These are phyloP conservation scores for Nicotiana noctiflora DNA, from an alignment of 257 asterid species.

Conservation along the genomic window DNA sequence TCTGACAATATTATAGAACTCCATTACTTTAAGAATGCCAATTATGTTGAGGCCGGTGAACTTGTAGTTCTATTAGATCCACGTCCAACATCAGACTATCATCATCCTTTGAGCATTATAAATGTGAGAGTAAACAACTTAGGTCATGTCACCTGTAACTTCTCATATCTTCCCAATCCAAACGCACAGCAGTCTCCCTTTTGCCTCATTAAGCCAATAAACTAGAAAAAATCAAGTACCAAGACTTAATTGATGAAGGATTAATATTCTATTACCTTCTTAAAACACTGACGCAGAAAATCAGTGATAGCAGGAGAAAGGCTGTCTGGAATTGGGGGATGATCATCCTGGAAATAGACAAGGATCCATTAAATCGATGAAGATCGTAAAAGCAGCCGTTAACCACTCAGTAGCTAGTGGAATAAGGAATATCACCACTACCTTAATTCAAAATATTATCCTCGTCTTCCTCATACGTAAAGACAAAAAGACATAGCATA, in stretches of 20 bases:
- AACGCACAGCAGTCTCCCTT: not conserved
- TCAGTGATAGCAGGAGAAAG: conserved; percentile 45
- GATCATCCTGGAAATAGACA: conserved; percentile 32
- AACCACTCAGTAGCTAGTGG: conserved; percentile 1
- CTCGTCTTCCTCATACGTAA: conserved; percentile 6
- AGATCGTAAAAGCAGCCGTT: not conserved
- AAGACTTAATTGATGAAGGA: not conserved
- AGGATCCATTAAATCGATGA: conserved; percentile 4
- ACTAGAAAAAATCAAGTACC: not conserved
- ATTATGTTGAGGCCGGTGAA: not conserved
- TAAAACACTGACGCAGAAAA: conserved; percentile 44
- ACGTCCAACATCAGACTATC: not conserved
- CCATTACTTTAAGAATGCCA: not conserved
- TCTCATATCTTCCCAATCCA: not conserved
- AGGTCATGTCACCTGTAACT: not conserved
- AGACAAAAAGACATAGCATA: not conserved
- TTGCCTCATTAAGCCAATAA: not conserved
- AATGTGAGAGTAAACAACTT: not conserved
- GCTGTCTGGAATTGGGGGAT: conserved; percentile 50
- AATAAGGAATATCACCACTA: not conserved
- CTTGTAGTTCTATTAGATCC: not conserved
- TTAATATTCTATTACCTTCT: conserved; percentile 29
- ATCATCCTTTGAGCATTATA: not conserved
- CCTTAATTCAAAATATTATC: not conserved
- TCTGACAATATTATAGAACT: not conserved